Base-by-base conservation (phyloP, 257 asterid genomes). In the Perilla frutescens region DNA sequence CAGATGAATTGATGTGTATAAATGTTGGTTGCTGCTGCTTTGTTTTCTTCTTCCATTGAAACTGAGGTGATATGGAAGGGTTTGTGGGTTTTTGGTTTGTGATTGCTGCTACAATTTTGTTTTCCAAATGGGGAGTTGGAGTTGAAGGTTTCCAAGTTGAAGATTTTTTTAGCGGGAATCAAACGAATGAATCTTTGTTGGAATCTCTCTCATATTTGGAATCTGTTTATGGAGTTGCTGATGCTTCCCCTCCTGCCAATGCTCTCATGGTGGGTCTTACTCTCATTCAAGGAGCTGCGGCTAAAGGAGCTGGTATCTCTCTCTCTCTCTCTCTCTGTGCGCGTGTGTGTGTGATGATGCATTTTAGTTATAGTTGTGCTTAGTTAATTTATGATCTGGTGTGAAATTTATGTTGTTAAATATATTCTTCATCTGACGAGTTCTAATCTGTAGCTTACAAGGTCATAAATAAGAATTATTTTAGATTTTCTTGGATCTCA, bases 211-310 rank as follows among this genome's bases (percentile, higher is more conserved):
- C 82, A 2, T 3, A n/a, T 71, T 65, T 76, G 80, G 85, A 84
- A 58, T 82, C 88, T 66, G 78, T 79, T 62, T 82, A 87, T 80
- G 94, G 84, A 68, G 72, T 74, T 11, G 76, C 85, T 8, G 85
- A 76, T 65, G 84, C 81, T 32, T 6, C 84, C 43, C 37, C 77
- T 2, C 80, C 78, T 58, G 69, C 87, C 53, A 71, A 77, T 72
- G 87, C 91, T 44, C 85, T 87, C 12, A 86, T 86, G 95, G 91
- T 93, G 50, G 81, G 77, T 20, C 89, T 93, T 54, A 83, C 97
- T 68, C 89, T 93, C 72, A 76, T 93, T 78, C 89, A 71, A 3
- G 96, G 93, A 71, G 98, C 98, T 62, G 92, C 84, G 66, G 89
- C 92, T 57, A 87, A 81, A 85, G 96, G 92, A 74, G 98, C 96